phyloP scores from a whole-genome alignment of 192 early-diverging fungal genomes.

The Blastocladiella britannica region DNA sequence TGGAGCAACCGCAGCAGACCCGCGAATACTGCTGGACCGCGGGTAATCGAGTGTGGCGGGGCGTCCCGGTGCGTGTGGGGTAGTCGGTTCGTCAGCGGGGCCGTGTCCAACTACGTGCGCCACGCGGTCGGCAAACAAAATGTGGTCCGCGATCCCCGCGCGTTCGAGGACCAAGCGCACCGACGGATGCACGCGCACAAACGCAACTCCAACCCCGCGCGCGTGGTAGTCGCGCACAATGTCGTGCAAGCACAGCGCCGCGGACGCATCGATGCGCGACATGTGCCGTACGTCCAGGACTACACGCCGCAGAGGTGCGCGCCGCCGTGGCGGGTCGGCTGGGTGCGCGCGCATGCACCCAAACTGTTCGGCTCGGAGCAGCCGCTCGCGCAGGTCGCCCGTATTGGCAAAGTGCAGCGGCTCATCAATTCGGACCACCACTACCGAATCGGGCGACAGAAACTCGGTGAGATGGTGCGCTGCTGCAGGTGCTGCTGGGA shows the following conservation, averaged over 20 bases:
- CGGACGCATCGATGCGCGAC: slow-evolving; percentile 77
- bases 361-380: slow-evolving; percentile 80
- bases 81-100: too few relatives aligned
- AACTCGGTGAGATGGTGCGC: slow-evolving; percentile 43
- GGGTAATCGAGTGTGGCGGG: too few relatives aligned
- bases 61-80: too few relatives aligned
- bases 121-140: too few relatives aligned
- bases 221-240: slow-evolving; percentile 70
- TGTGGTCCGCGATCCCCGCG: slow-evolving; percentile 34
- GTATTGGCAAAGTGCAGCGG: slow-evolving; percentile 93
- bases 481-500: slow-evolving; percentile 1
- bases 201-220: slow-evolving; percentile 66
- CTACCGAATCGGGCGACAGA: slow-evolving; percentile 61
- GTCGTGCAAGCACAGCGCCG: slow-evolving; percentile 65
- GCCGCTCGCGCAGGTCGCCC: slow-evolving; percentile 82
- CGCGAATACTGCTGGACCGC: too few relatives aligned
- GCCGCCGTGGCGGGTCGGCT: slow-evolving; percentile 64
- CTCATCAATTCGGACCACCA: slow-evolving; percentile 82
- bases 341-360: slow-evolving; percentile 91
- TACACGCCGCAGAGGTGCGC: slow-evolving; percentile 40
- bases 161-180: slow-evolving; percentile 50
- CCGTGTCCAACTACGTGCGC: too few relatives aligned
- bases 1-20: too few relatives aligned
- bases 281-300: slow-evolving; percentile 87
- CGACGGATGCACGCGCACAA: slow-evolving; percentile 64